Conservation (phyloP, 2,329 filamentous ascomycete genomes). For the Trichoderma koningiopsis region DNA sequence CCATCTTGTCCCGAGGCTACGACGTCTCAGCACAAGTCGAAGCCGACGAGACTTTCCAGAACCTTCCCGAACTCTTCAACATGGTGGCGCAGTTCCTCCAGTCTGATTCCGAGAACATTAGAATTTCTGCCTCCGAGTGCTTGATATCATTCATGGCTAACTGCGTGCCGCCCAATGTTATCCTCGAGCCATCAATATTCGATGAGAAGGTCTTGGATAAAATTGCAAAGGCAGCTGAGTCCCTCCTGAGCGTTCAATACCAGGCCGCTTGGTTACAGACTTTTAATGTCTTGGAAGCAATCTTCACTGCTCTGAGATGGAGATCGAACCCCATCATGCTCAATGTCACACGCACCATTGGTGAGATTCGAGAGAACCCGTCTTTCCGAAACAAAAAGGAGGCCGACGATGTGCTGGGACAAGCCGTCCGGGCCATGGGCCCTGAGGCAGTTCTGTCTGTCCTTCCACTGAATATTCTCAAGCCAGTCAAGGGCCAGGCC, state of each 20-base stretch:
- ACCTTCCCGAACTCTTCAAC: conserved; percentile 80
- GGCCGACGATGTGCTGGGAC: conserved; percentile 85
- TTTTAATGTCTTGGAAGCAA: conserved; percentile 82
- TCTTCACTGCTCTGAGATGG: conserved; percentile 88
- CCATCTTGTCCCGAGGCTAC: conserved; percentile 90
- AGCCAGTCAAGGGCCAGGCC: conserved; percentile 73
- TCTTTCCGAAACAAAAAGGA: conserved; percentile 94
- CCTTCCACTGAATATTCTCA: conserved; percentile 81
- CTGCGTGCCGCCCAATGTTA: conserved; percentile 79
- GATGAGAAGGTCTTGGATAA: conserved; percentile 90
- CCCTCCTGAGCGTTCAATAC: conserved; percentile 84
- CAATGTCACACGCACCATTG: conserved; percentile 75
- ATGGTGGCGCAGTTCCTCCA: conserved; percentile 80
- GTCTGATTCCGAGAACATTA: conserved; percentile 88
- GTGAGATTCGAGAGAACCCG: conserved; percentile 83
- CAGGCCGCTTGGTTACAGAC: conserved; percentile 94
- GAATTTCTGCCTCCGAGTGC: conserved; percentile 92
- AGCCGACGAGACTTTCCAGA: conserved; percentile 88
- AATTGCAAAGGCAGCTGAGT: conserved; percentile 70
- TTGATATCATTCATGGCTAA: conserved; percentile 90
- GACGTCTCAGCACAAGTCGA: conserved; percentile 89
- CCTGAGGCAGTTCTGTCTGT: conserved; percentile 80
- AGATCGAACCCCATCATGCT: conserved; percentile 76
- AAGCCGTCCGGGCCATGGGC: conserved; percentile 86
- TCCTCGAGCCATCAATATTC: conserved; percentile 86